Evolutionary conservation across 2,329 filamentous ascomycete species (phyloP).

Genomic region (Fonsecaea pedrosoi): DNA sequence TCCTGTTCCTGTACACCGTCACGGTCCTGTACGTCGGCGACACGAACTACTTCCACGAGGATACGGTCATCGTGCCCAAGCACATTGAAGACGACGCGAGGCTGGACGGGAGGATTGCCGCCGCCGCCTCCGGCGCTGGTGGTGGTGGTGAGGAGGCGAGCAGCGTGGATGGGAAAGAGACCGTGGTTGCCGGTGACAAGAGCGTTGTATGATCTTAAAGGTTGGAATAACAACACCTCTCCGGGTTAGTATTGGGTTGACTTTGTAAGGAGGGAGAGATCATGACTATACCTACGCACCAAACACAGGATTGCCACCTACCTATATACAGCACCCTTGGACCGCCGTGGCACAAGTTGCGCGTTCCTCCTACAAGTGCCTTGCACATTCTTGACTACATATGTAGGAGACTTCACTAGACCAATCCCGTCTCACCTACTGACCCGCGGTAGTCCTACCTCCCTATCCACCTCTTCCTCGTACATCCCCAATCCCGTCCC

Average conservation of each 20-base stretch:
- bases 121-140: neutral
- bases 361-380: too few species aligned
- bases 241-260: neutral
- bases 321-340: too few species aligned
- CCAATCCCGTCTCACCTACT: too few species aligned
- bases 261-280: too few species aligned
- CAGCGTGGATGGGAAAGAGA: constrained; percentile 9
- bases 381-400: too few species aligned
- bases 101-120: constrained; percentile 25
- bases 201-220: neutral
- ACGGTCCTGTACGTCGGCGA: constrained; percentile 29
- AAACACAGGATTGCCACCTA: too few species aligned
- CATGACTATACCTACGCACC: too few species aligned
- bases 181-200: constrained; percentile 2
- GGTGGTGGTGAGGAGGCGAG: constrained; percentile 1
- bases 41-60: constrained; percentile 40
- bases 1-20: constrained; percentile 27
- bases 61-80: constrained; percentile 38
- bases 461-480: too few species aligned
- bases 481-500: too few species aligned
- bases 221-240: neutral
- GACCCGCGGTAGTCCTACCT: too few species aligned
- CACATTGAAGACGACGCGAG: constrained; percentile 28
- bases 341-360: too few species aligned
- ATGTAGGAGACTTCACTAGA: too few species aligned